phyloP scores from a whole-genome alignment of 441 rosid genomes.

The Jatropha podagrica region DNA sequence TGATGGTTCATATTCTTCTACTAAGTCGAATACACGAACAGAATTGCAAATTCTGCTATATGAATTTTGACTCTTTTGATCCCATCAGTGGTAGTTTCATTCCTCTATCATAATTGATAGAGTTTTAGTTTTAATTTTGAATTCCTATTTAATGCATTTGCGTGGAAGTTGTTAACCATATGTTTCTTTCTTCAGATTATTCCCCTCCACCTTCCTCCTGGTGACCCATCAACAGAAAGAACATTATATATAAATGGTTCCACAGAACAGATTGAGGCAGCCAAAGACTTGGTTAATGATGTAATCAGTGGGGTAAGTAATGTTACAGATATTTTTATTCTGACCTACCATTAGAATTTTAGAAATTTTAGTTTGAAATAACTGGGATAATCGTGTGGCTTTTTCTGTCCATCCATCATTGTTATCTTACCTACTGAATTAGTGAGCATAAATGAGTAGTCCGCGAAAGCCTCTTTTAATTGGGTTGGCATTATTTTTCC shows the following conservation, averaged over 20 bases:
- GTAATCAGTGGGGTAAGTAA: conserved; percentile 31
- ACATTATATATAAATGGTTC: conserved; percentile 30
- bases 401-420: neutral
- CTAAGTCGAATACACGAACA: neutral
- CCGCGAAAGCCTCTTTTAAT: neutral
- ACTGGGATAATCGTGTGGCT: neutral
- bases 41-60: neutral
- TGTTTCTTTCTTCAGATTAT: conserved; percentile 25
- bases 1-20: neutral
- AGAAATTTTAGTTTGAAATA: neutral
- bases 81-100: neutral
- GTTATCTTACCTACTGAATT: neutral
- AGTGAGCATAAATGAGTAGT: neutral
- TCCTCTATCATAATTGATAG: neutral
- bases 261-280: conserved; percentile 34
- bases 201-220: conserved; percentile 37
- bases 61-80: neutral
- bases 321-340: neutral
- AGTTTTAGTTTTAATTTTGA: neutral
- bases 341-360: neutral
- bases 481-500: conserved; percentile 2
- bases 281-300: conserved; percentile 30
- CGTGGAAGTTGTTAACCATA: neutral
- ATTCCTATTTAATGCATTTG: neutral
- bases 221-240: conserved; percentile 30